Evolutionary conservation across 2,329 filamentous ascomycete species (phyloP).

Genomic region (Leptographium flavum): DNA sequence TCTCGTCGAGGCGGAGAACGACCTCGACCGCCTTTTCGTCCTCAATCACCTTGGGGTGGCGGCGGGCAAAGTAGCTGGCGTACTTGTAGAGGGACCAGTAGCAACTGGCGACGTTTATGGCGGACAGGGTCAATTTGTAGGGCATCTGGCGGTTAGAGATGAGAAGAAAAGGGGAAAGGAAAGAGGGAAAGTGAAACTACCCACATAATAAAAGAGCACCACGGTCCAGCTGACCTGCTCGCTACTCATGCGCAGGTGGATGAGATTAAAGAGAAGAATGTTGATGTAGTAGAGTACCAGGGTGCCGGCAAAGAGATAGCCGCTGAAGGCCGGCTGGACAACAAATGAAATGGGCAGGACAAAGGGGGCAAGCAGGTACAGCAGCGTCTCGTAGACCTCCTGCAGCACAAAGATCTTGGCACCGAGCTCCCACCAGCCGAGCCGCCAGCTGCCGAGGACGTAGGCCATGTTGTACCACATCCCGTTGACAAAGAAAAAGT

Average conservation of each 20-base stretch:
- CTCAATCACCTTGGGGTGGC: constrained; percentile 5
- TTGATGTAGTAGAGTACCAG: constrained; percentile 2
- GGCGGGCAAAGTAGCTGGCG: constrained; percentile 4
- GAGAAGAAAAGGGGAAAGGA: not conserved
- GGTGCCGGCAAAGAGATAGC: constrained; percentile 1
- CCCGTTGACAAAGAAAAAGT: constrained; percentile 6
- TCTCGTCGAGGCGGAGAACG: constrained; percentile 2
- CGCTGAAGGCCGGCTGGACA: not conserved
- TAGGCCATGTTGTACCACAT: constrained; percentile 5
- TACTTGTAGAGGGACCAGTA: constrained; percentile 7
- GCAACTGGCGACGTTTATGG: constrained; percentile 4
- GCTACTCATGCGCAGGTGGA: constrained; percentile 1
- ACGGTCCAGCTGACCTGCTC: constrained; percentile 1
- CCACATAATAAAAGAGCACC: constrained; percentile 1
- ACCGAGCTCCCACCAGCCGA: constrained; percentile 5
- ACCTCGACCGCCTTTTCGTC: constrained; percentile 5
- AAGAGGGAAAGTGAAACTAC: not conserved
- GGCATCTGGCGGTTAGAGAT: not conserved
- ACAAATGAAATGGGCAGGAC: constrained; percentile 5
- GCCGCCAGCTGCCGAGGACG: constrained; percentile 3
- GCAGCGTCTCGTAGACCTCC: constrained; percentile 5
- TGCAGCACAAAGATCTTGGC: constrained; percentile 4
- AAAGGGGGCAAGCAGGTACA: constrained; percentile 4
- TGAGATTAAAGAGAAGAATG: constrained; percentile 2
- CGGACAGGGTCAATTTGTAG: constrained; percentile 1